Conservation (phyloP, 2,329 filamentous ascomycete species). For the Arthrobotrys iridis region DNA sequence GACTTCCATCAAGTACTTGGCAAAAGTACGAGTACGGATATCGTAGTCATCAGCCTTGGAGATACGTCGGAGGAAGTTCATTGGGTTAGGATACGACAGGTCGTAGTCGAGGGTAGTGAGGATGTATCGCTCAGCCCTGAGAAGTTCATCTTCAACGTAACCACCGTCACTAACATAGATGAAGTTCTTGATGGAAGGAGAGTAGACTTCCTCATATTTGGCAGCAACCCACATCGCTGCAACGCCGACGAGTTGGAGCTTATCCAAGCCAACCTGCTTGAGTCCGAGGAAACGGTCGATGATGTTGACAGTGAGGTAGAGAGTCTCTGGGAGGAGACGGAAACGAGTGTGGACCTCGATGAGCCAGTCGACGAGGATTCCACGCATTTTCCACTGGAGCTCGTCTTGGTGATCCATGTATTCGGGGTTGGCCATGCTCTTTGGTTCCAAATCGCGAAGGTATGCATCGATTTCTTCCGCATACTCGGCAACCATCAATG, state of each 20-base stretch:
- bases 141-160: constrained; percentile 92
- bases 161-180: constrained; percentile 96
- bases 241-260: constrained; percentile 93
- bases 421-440: constrained; percentile 83
- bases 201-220: constrained; percentile 98
- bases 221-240: constrained; percentile 99
- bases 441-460: constrained; percentile 82
- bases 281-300: constrained; percentile 96
- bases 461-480: constrained; percentile 98
- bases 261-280: constrained; percentile 95
- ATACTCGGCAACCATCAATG: constrained; percentile 97
- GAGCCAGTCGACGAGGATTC: constrained; percentile 96
- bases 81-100: constrained; percentile 97
- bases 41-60: constrained; percentile 99
- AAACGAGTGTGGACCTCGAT: constrained; percentile 98
- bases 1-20: constrained; percentile 98
- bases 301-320: constrained; percentile 97
- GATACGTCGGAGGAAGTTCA: constrained; percentile 99
- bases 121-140: constrained; percentile 96
- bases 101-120: constrained; percentile 93
- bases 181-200: constrained; percentile 96
- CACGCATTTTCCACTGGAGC: constrained; percentile 97
- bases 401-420: constrained; percentile 97
- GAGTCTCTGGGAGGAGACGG: constrained; percentile 91
- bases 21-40: constrained; percentile 94